Evolutionary conservation across 2,329 filamentous ascomycete genomes (phyloP).

Genomic region (Nannizzia gypsea): DNA sequence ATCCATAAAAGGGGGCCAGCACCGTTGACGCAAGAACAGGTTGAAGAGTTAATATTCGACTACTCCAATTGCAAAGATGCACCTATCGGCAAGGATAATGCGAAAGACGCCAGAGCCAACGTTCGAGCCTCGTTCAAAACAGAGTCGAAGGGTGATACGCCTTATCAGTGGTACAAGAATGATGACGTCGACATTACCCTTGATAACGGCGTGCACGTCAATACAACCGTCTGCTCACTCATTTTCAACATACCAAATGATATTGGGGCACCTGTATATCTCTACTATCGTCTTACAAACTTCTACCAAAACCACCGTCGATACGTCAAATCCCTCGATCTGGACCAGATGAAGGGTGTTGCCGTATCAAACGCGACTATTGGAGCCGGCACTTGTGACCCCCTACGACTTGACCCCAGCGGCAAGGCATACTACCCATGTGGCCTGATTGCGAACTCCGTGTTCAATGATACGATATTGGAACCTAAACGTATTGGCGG

Average conservation of each 20-base stretch:
- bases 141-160: slow-evolving; percentile 27
- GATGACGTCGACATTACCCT: slow-evolving; percentile 13
- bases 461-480: slow-evolving; percentile 87
- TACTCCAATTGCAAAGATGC: slow-evolving; percentile 67
- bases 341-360: slow-evolving; percentile 68
- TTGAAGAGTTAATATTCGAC: slow-evolving; percentile 82
- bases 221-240: slow-evolving; percentile 53
- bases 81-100: slow-evolving; percentile 40
- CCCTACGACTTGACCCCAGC: slow-evolving; percentile 47
- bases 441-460: slow-evolving; percentile 87
- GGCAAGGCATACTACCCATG: slow-evolving; percentile 79
- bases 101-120: slow-evolving; percentile 45
- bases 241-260: slow-evolving; percentile 68
- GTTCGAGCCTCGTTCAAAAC: slow-evolving; percentile 57
- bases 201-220: slow-evolving; percentile 17
- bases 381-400: slow-evolving; percentile 58
- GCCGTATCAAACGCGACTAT: slow-evolving; percentile 51
- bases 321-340: slow-evolving; percentile 82
- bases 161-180: slow-evolving; percentile 23
- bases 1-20: background rate
- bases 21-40: slow-evolving; percentile 39
- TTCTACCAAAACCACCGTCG: slow-evolving; percentile 98
- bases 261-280: slow-evolving; percentile 68
- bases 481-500: slow-evolving; percentile 51
- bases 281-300: slow-evolving; percentile 93